phyloP scores from a whole-genome alignment of 106 monocot genomes.

The Platanthera guangdongensis region DNA sequence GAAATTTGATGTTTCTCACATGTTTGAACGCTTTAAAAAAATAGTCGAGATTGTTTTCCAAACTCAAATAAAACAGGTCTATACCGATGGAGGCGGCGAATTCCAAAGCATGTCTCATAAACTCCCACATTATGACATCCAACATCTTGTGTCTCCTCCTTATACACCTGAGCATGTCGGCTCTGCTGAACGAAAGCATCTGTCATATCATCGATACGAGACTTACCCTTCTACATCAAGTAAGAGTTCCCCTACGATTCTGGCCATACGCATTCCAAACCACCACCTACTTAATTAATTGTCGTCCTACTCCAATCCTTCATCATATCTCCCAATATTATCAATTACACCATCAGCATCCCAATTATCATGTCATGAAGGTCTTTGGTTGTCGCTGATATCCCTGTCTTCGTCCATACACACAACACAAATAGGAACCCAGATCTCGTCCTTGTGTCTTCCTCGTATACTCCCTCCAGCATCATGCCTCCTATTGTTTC shows the following conservation, averaged over 20 bases:
- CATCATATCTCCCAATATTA: background rate
- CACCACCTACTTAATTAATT: background rate
- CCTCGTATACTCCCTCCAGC: background rate
- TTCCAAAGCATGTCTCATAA: background rate
- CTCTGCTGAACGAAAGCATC: background rate
- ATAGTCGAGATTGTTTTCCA: background rate
- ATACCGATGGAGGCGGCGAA: background rate
- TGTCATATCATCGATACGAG: background rate
- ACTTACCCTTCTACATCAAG: background rate
- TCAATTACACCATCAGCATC: background rate
- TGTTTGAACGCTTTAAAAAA: too few species aligned
- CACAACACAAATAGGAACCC: background rate
- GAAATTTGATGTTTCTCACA: background rate
- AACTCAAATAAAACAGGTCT: background rate
- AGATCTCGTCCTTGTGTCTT: background rate
- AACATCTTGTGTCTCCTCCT: background rate
- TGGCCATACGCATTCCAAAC: background rate
- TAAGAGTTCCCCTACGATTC: background rate
- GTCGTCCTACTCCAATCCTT: too few species aligned
- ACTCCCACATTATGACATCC: background rate
- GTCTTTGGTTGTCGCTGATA: background rate
- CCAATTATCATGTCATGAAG: background rate
- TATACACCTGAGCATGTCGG: background rate
- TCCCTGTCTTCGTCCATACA: background rate
- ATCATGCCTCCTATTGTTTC: too few species aligned